Evolutionary conservation across 2,329 filamentous ascomycete genomes (phyloP).

Genomic region (Microcyclospora pomicola): DNA sequence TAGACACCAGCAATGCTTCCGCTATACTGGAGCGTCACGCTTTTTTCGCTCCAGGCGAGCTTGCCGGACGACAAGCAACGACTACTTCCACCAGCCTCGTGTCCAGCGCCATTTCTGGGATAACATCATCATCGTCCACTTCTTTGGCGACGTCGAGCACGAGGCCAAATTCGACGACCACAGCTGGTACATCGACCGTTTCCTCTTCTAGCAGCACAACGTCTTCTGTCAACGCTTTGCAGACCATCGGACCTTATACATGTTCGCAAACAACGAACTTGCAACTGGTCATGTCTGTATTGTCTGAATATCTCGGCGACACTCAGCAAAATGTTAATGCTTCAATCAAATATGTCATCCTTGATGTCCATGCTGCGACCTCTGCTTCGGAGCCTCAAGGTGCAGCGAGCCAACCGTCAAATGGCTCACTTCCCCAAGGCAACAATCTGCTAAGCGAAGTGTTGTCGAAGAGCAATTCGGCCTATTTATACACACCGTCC

Average conservation of each 20-base stretch:
- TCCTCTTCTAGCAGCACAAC: background rate
- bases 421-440: conserved; percentile 29
- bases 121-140: background rate
- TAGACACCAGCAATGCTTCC: conserved; percentile 6
- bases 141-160: background rate
- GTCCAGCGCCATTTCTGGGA: background rate
- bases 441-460: conserved; percentile 34
- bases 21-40: background rate
- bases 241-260: conserved; percentile 36
- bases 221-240: conserved; percentile 6
- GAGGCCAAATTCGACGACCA: too few species aligned
- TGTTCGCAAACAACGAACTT: conserved; percentile 43
- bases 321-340: conserved; percentile 44
- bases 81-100: background rate
- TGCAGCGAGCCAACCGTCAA: conserved; percentile 26
- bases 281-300: conserved; percentile 34
- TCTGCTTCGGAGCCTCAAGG: conserved; percentile 28
- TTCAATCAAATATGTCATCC: conserved; percentile 37
- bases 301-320: conserved; percentile 39
- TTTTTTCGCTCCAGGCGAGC: background rate
- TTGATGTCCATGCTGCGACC: conserved; percentile 48
- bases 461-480: conserved; percentile 34
- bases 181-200: background rate
- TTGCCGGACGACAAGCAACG: background rate
- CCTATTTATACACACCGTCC: conserved; percentile 41